Percentiles rank a stretch among this genome's conserved stretches.
Evolutionary conservation across 768 basidiomycete species (phyloP).

Genomic region (Gloeostereum incarnatum): DNA sequence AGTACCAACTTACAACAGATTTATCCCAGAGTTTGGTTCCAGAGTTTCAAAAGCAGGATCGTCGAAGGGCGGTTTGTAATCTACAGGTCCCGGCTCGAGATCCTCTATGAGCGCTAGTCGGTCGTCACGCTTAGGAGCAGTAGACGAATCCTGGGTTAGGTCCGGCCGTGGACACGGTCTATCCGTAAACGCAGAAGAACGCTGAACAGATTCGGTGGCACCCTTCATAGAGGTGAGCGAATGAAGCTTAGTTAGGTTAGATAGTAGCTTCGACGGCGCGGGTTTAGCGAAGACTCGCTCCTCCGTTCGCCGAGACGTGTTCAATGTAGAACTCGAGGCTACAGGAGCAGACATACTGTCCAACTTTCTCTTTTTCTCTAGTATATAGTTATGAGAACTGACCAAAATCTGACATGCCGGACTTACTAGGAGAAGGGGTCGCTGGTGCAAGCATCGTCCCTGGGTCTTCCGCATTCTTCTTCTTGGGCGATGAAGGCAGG

Average conservation of each 20-base stretch:
- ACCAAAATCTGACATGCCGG: not conserved
- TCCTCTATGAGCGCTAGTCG: slow-evolving; percentile 66
- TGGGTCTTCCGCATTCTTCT: slow-evolving; percentile 30
- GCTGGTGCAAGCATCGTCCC: slow-evolving; percentile 32
- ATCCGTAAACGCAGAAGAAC: slow-evolving; percentile 27
- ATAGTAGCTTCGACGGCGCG: slow-evolving; percentile 43
- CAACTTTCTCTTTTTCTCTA: slow-evolving; percentile 39
- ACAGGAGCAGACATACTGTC: slow-evolving; percentile 13
- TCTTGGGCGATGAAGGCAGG: slow-evolving; percentile 40
- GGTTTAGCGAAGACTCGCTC: slow-evolving; percentile 17
- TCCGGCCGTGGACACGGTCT: slow-evolving; percentile 16
- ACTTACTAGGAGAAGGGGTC: slow-evolving; percentile 53
- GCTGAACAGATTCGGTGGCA: slow-evolving; percentile 5
- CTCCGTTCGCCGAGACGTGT: slow-evolving; percentile 3
- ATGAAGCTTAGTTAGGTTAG: slow-evolving; percentile 30
- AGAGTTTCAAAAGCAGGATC: slow-evolving; percentile 71
- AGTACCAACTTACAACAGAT: slow-evolving; percentile 53
- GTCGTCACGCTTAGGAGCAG: slow-evolving; percentile 39
- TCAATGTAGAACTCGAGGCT: slow-evolving; percentile 7
- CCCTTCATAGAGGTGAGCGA: slow-evolving; percentile 3
- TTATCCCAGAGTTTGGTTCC: slow-evolving; percentile 89
- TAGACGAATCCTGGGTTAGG: slow-evolving; percentile 1
- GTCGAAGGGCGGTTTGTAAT: slow-evolving; percentile 60
- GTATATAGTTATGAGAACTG: slow-evolving; percentile 5
- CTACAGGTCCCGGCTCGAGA: slow-evolving; percentile 67